Conservation (phyloP, 331 rosid genomes). For the Erythrophleum ivorense region DNA sequence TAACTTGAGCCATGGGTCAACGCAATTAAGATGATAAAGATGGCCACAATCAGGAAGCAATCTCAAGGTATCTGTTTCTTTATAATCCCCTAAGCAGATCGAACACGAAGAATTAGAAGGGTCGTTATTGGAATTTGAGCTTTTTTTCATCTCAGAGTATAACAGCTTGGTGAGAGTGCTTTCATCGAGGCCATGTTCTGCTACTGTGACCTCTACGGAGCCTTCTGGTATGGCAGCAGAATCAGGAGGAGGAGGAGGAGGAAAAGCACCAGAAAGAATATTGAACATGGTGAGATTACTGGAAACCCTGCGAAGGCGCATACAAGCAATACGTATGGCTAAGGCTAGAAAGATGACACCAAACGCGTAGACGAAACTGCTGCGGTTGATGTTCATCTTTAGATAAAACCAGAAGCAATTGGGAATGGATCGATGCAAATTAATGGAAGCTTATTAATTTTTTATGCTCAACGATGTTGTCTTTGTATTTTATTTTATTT, state of each 20-base stretch:
- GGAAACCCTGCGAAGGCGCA: constrained; percentile 9
- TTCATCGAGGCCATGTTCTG: constrained; percentile 47
- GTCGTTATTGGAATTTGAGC: neutral
- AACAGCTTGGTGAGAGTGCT: constrained; percentile 44
- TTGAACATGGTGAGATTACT: neutral
- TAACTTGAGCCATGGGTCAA: constrained; percentile 65
- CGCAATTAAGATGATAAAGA: constrained; percentile 53
- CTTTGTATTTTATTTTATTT: neutral
- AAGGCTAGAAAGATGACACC: constrained; percentile 17
- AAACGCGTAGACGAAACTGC: constrained; percentile 13
- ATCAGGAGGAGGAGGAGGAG: neutral
- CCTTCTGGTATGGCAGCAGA: neutral
- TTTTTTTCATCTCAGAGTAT: constrained; percentile 41
- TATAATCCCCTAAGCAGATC: constrained; percentile 65
- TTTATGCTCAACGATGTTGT: neutral
- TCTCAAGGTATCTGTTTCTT: constrained; percentile 54
- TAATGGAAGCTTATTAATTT: neutral
- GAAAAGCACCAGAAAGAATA: neutral
- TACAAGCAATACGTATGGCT: constrained; percentile 32
- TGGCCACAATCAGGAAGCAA: constrained; percentile 63
- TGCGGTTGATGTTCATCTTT: constrained; percentile 16
- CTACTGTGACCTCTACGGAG: neutral
- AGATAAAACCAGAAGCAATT: neutral
- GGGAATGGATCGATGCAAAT: constrained; percentile 10
- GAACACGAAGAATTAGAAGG: constrained; percentile 43